Conservation (phyloP, 2,329 filamentous ascomycete genomes). For the Neocucurbitaria cava region DNA sequence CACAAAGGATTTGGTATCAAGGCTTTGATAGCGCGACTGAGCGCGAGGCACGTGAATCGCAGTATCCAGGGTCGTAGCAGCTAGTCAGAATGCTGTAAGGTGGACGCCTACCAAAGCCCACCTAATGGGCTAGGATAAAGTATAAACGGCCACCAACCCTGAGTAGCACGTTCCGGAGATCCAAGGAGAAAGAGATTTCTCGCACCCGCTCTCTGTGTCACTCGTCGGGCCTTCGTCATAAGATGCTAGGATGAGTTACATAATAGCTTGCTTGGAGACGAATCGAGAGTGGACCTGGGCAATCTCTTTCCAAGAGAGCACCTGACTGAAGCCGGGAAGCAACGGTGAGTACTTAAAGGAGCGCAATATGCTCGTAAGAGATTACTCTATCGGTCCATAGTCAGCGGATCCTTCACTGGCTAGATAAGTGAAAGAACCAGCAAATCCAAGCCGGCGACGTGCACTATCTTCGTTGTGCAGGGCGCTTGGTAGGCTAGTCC, state of each 20-base stretch:
- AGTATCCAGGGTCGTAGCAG: conserved; percentile 30
- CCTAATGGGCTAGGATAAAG: not conserved
- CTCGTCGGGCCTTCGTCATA: conserved; percentile 31
- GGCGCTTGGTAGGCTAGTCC: conserved; percentile 20
- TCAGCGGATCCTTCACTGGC: conserved; percentile 6
- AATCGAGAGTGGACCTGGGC: conserved; percentile 44
- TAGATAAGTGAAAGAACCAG: conserved; percentile 8
- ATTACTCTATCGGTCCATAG: conserved; percentile 18
- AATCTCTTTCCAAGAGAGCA: conserved; percentile 25
- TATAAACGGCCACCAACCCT: conserved; percentile 9
- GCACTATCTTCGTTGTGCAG: conserved; percentile 13
- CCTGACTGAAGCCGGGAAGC: conserved; percentile 24
- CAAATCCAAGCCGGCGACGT: conserved; percentile 11
- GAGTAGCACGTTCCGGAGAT: conserved; percentile 38
- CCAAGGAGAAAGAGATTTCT: conserved; percentile 39
- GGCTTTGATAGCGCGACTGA: conserved; percentile 20
- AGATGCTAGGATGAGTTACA: conserved; percentile 42
- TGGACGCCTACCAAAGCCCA: not conserved
- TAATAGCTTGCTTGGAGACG: conserved; percentile 43
- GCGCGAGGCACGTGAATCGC: conserved; percentile 31
- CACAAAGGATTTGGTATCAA: conserved; percentile 27
- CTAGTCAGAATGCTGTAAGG: not conserved
- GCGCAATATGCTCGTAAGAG: conserved; percentile 28
- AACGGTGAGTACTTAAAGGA: conserved; percentile 19
- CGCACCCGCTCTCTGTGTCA: conserved; percentile 36